Conservation (phyloP, 2,329 filamentous ascomycete genomes). For the Fusarium temperatum region DNA sequence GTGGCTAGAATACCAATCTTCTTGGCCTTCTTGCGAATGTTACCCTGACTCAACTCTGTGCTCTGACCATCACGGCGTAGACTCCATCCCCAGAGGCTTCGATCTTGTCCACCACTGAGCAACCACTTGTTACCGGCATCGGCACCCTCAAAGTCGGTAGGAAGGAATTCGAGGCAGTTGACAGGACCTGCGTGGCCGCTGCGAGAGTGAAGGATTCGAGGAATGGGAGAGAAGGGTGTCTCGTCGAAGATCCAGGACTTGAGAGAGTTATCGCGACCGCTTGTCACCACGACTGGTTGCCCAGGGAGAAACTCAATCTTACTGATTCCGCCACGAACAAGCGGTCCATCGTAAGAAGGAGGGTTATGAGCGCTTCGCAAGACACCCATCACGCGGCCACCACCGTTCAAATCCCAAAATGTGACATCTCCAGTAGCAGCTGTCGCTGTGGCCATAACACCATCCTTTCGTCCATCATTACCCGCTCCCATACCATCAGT, state of each 20-base stretch:
- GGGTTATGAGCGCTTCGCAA: constrained; percentile 89
- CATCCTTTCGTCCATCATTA: constrained; percentile 82
- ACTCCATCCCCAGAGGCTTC: constrained; percentile 97
- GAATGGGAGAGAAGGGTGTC: constrained; percentile 85
- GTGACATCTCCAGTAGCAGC: constrained; percentile 84
- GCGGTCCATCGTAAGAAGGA: constrained; percentile 62
- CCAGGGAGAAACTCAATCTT: constrained; percentile 89
- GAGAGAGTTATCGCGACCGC: constrained; percentile 90
- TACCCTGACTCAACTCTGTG: constrained; percentile 90
- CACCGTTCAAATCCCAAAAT: constrained; percentile 94
- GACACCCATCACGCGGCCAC: constrained; percentile 85
- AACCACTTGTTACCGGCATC: constrained; percentile 94
- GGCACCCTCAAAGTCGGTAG: constrained; percentile 86
- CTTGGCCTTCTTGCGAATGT: constrained; percentile 86
- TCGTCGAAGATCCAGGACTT: constrained; percentile 98
- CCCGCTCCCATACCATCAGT: constrained; percentile 90
- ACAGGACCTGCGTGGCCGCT: constrained; percentile 91
- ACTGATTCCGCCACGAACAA: constrained; percentile 80
- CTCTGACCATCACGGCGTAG: constrained; percentile 93
- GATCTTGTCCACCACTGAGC: constrained; percentile 86
- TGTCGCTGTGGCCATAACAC: constrained; percentile 93
- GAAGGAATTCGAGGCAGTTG: constrained; percentile 83
- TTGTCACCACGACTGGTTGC: constrained; percentile 89
- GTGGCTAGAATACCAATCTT: constrained; percentile 78
- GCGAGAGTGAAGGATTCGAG: constrained; percentile 83